Conservation (phyloP, 768 basidiomycete genomes). For the Sistotremastrum suecicum region DNA sequence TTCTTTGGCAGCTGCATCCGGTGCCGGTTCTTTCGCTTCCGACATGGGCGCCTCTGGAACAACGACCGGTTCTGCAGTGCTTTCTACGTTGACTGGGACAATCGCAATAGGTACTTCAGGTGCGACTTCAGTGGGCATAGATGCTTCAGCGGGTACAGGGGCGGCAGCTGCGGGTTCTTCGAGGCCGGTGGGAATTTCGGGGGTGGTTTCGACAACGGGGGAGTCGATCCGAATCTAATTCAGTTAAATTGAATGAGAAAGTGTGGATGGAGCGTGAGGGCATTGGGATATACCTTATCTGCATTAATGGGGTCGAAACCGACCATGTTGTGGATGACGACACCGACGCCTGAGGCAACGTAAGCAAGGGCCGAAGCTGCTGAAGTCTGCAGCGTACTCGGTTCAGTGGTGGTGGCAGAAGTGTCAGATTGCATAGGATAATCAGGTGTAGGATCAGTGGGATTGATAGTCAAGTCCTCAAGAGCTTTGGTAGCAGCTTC, state of each 20-base stretch:
- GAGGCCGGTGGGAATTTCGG: not conserved
- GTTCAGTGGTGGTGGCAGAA: conserved; percentile 4
- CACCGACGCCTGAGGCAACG: conserved; percentile 26
- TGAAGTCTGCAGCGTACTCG: conserved; percentile 3
- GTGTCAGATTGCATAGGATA: not conserved
- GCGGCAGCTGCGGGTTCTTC: conserved; percentile 5
- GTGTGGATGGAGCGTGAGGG: conserved; percentile 1
- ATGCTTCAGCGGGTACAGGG: not conserved
- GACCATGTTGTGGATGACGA: conserved; percentile 22
- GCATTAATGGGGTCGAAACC: conserved; percentile 27
- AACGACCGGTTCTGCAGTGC: conserved; percentile 11
- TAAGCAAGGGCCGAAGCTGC: conserved; percentile 22
- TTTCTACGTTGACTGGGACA: conserved; percentile 27
- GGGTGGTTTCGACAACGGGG: not conserved
- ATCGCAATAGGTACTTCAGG: conserved; percentile 23
- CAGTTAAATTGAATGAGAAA: conserved; percentile 5
- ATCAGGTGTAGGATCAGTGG: too few species aligned
- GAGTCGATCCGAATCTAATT: conserved; percentile 1
- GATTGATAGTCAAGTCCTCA: too few species aligned
- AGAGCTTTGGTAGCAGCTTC: too few species aligned
- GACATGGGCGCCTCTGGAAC: conserved; percentile 2
- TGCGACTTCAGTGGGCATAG: conserved; percentile 9
- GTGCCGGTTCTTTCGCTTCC: conserved; percentile 1
- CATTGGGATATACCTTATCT: conserved; percentile 17
- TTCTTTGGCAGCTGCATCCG: conserved; percentile 1